Conservation (phyloP, 306 rosid genomes). For the Styphnolobium japonicum region DNA sequence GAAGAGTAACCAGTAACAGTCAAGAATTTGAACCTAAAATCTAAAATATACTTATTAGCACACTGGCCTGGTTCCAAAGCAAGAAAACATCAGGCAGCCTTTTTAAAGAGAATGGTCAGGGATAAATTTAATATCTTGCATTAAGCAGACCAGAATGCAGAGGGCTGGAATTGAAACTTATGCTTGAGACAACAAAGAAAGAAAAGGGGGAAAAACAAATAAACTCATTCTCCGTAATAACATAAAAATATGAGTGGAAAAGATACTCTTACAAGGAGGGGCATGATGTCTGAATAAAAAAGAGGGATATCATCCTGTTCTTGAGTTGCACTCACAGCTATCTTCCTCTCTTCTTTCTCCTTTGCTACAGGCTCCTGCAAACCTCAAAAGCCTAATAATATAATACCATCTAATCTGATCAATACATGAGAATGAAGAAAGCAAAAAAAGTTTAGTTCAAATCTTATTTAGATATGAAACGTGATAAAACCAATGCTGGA, state of each 20-base stretch:
- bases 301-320: conserved; percentile 77
- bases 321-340: background rate
- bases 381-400: conserved; percentile 12
- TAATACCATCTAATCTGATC: too few relatives aligned
- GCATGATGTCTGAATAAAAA: conserved; percentile 92
- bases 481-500: background rate
- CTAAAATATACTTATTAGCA: background rate
- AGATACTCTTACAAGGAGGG: conserved; percentile 69
- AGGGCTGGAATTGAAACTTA: background rate
- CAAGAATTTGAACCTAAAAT: background rate
- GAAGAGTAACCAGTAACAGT: background rate
- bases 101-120: background rate
- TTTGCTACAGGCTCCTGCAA: conserved; percentile 68
- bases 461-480: background rate
- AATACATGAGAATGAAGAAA: too few relatives aligned
- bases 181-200: background rate
- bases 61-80: background rate
- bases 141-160: background rate
- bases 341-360: conserved; percentile 69
- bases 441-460: background rate
- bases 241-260: background rate
- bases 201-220: background rate
- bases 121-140: background rate
- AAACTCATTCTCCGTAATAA: background rate
- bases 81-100: background rate